phyloP scores from a whole-genome alignment of 2,329 filamentous ascomycete species.

The Colletotrichum truncatum region DNA sequence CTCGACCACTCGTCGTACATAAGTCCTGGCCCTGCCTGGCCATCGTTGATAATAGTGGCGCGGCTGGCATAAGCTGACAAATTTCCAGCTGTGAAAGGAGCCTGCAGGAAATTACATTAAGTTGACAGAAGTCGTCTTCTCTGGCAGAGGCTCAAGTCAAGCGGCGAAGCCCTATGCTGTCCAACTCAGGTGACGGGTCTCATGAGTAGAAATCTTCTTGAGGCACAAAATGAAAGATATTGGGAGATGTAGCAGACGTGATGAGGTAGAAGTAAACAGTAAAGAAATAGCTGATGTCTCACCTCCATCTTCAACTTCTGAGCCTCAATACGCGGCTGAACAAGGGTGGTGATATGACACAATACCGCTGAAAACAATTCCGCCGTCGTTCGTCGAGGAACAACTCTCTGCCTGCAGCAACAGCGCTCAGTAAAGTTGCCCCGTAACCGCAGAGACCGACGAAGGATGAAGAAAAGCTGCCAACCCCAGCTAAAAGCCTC shows the following conservation, averaged over 20 bases:
- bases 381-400: not conserved
- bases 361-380: not conserved
- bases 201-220: not conserved
- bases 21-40: not conserved
- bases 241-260: not conserved
- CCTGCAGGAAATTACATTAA: not conserved
- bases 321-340: not conserved
- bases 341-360: not conserved
- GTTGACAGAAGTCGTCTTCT: not conserved
- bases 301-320: constrained; percentile 17
- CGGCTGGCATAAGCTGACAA: too few relatives aligned
- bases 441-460: not conserved
- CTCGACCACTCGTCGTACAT: not conserved
- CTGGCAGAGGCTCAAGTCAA: not conserved
- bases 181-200: not conserved
- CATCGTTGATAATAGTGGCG: not conserved
- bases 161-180: not conserved
- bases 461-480: not conserved
- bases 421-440: not conserved
- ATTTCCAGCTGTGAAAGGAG: too few relatives aligned
- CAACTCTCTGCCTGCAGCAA: not conserved
- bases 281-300: constrained; percentile 4
- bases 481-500: not conserved
- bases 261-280: not conserved
- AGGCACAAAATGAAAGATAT: not conserved